These are phyloP conservation scores for Elsinoe perseae DNA, from an alignment of 2,329 filamentous ascomycete genomes.

Conservation along the genomic window DNA sequence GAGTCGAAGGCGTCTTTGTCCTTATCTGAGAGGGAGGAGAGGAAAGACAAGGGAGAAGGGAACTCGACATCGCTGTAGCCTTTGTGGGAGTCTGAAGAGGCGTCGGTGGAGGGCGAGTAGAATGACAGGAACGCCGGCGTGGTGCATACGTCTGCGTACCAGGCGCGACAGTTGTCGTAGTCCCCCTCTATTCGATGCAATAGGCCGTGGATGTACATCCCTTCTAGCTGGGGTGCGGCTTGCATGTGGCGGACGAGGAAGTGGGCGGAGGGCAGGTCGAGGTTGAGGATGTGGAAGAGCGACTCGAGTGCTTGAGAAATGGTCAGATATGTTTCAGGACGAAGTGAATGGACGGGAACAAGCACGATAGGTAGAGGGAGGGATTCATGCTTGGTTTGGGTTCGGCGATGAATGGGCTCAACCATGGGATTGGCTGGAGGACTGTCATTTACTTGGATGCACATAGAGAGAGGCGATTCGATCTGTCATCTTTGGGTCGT, in stretches of 20 bases:
- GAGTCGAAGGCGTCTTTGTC: conserved; percentile 15
- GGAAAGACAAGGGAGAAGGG: conserved; percentile 27
- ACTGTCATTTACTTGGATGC: conserved; percentile 38
- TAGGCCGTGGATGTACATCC: conserved; percentile 46
- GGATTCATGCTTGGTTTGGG: conserved; percentile 42
- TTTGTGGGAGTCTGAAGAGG: neutral
- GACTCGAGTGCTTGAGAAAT: conserved; percentile 41
- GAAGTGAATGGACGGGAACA: neutral
- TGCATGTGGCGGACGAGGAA: conserved; percentile 49
- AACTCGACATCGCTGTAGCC: conserved; percentile 11
- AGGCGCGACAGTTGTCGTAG: conserved; percentile 41
- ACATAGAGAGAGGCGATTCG: conserved; percentile 27
- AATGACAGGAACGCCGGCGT: conserved; percentile 30
- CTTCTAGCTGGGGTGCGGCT: conserved; percentile 40
- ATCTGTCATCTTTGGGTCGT: conserved; percentile 23
- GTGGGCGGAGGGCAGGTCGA: conserved; percentile 44
- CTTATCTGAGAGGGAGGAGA: conserved; percentile 26
- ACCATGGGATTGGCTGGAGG: too few species aligned
- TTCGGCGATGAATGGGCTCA: too few species aligned
- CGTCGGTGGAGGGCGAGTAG: conserved; percentile 28
- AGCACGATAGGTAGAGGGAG: conserved; percentile 37
- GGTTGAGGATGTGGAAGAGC: conserved; percentile 45
- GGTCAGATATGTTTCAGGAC: conserved; percentile 31
- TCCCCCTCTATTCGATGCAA: conserved; percentile 47
- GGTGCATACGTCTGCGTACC: conserved; percentile 40